A percentile compares a stretch with the other conserved stretches of the same genome.
Evolutionary conservation across 2,329 filamentous ascomycete genomes (phyloP).

Genomic region (Chrysoporthe deuterocubensis): DNA sequence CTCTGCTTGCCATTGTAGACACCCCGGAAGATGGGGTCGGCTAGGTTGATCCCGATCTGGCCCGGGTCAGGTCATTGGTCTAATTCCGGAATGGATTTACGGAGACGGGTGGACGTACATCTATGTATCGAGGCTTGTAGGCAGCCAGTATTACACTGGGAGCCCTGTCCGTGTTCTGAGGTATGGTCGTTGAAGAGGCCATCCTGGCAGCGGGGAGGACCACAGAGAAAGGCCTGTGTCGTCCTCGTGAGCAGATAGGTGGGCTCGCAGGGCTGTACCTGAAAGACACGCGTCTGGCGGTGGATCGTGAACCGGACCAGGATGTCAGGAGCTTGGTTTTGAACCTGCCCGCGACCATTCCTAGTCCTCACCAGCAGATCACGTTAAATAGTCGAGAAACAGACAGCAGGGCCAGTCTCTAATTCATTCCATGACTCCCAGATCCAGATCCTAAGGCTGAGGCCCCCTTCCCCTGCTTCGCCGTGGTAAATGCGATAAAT

Average conservation of each 20-base stretch:
- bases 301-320: conserved; percentile 8
- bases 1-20: conserved; percentile 78
- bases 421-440: conserved; percentile 2
- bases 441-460: no score
- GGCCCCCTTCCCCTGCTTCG: not conserved
- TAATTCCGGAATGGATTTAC: conserved; percentile 13
- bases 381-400: not conserved
- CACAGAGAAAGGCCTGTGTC: not conserved
- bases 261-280: not conserved
- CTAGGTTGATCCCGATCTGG: conserved; percentile 91
- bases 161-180: conserved; percentile 11
- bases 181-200: conserved; percentile 28
- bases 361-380: not conserved
- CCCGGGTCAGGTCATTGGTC: conserved; percentile 24
- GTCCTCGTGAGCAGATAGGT: no score
- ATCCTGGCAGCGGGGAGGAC: conserved; percentile 20
- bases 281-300: conserved; percentile 4
- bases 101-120: conserved; percentile 51
- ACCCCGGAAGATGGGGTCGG: conserved; percentile 88
- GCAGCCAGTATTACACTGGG: conserved; percentile 19
- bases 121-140: conserved; percentile 61
- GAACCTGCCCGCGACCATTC: conserved; percentile 15
- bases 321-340: conserved; percentile 17
- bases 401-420: not conserved
- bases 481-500: no score